Evolutionary conservation across 768 basidiomycete genomes (phyloP), one percentile per base, ranked within the genome.

Genomic region (Kockovaella imperatae): DNA sequence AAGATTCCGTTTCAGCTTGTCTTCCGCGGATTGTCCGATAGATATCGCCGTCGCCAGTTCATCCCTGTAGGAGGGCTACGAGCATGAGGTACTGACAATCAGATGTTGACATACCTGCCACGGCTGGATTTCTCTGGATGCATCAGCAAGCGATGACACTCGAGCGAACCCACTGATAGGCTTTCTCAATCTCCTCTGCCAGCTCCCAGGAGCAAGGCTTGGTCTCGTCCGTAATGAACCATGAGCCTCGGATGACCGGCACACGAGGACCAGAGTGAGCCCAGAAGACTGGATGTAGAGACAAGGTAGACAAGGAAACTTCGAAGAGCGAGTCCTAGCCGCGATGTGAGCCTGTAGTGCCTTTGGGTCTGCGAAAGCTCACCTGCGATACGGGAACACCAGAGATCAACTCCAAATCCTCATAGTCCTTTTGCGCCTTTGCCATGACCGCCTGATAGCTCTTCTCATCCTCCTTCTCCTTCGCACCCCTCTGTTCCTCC

Each of bases 281-380:
- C 74, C 74, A 75, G 53, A 74, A 75, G 1, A 74, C 72, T 0
- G 74, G 73, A 47, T 66, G 63, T 17, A 75, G 61, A 35, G 65
- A 65, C 36, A 71, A 39, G 3, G 59, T 66, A 0, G 50, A 49
- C 18, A 71, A 46, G 3, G 59, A 58, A 8, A 71, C 69, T 47
- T 71, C 69, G 54, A 71, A 71, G 3, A 71, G 49, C 10, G 63
- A 64, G 50, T 71, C 69, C 69, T 70, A n/a, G 53, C 4, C 18
- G 10, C 11, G 36, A 4, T 17, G 15, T 18, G 20, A 24, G 25
- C 28, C 18, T 18, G 2, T 28, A n/a, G 39, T 31, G 17, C 7
- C n/a, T 45, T 26, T 15, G 32, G 23, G 18, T 8, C 8, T 14
- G 14, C 5, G 11, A 18, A 21, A 18, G 54, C 65, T 54, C 40